phyloP scores from a whole-genome alignment of 768 basidiomycete genomes.

The Phanerochaete sordida region DNA sequence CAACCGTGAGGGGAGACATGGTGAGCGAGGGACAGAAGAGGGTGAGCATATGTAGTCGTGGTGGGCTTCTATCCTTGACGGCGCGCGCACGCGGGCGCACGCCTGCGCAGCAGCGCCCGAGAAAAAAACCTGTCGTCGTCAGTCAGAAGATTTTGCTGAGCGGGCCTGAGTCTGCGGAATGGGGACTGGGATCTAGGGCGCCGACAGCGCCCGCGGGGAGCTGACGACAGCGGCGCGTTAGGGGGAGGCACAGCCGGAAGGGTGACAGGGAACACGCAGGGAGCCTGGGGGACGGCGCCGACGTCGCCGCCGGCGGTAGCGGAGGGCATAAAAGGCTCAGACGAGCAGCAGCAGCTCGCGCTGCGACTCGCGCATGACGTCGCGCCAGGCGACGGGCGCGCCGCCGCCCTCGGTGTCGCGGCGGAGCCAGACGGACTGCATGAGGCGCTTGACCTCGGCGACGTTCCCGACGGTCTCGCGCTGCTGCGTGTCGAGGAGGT shows the following conservation, averaged over 20 bases:
- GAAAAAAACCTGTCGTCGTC: no score
- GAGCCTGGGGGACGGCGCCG: not conserved
- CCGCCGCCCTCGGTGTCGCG: conserved; percentile 28
- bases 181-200: no score
- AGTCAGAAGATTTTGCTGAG: no score
- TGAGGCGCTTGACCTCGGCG: conserved; percentile 46
- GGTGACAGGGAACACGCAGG: not conserved
- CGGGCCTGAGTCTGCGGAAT: no score
- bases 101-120: no score
- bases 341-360: conserved; percentile 55
- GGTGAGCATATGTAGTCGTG: not conserved
- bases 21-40: not conserved
- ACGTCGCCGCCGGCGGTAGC: not conserved
- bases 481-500: conserved; percentile 48
- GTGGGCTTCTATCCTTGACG: not conserved
- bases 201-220: no score
- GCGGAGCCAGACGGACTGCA: conserved; percentile 55
- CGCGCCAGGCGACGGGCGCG: conserved; percentile 58
- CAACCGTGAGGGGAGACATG: not conserved
- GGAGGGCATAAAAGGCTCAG: conserved; percentile 24
- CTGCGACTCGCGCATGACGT: conserved; percentile 41
- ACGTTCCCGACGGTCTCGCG: conserved; percentile 63
- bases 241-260: not conserved
- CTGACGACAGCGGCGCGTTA: not conserved
- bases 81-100: no score